Evolutionary conservation across 805 yeast genomes (phyloP).

Genomic region (Komagataella pseudopastoris): DNA sequence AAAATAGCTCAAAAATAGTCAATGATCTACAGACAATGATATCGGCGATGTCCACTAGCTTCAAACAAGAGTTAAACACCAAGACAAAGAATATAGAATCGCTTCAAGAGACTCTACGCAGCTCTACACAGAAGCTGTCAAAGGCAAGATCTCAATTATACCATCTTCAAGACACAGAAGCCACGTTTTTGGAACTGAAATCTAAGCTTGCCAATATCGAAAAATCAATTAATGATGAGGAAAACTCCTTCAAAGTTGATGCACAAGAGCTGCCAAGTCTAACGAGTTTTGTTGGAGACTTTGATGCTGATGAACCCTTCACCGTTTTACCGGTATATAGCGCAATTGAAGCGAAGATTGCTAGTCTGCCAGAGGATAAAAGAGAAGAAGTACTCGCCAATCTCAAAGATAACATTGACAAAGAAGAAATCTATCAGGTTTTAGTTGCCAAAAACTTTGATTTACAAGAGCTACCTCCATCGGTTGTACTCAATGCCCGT

Average conservation of each 20-base stretch:
- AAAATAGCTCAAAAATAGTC: conserved; percentile 25
- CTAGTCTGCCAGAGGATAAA: conserved; percentile 7
- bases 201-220: conserved; percentile 45
- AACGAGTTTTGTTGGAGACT: conserved; percentile 36
- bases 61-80: conserved; percentile 38
- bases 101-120: conserved; percentile 42
- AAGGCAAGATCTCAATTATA: conserved; percentile 36
- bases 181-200: conserved; percentile 31
- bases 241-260: conserved; percentile 32
- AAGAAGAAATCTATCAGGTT: conserved; percentile 15
- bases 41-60: conserved; percentile 39
- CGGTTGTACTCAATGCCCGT: conserved; percentile 53
- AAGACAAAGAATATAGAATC: conserved; percentile 39
- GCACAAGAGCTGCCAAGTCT: conserved; percentile 17
- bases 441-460: conserved; percentile 14
- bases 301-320: conserved; percentile 90
- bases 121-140: conserved; percentile 37
- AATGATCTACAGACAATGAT: conserved; percentile 39
- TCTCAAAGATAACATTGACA: conserved; percentile 4
- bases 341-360: conserved; percentile 28
- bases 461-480: conserved; percentile 26
- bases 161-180: conserved; percentile 30
- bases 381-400: conserved; percentile 1
- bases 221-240: conserved; percentile 53
- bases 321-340: conserved; percentile 48